phyloP scores from a whole-genome alignment of 352 stramenopile species.

The Phytopythium chamaehyphon region DNA sequence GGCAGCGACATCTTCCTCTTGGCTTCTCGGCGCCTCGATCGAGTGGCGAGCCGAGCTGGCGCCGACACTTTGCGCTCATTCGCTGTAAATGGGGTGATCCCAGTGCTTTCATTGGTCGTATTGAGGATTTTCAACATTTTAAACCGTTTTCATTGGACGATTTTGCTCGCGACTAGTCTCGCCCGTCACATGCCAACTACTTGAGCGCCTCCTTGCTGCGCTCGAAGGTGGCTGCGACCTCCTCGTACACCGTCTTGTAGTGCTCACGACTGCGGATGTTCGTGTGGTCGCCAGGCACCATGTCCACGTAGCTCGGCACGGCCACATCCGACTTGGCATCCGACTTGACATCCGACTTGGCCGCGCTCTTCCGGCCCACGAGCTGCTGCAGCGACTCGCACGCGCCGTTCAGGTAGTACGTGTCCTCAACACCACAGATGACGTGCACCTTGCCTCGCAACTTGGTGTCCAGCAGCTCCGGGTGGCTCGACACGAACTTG shows the following conservation, averaged over 20 bases:
- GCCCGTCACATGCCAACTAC: background rate
- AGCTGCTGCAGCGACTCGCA: conserved; percentile 56
- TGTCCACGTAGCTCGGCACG: conserved; percentile 60
- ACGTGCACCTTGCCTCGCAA: conserved; percentile 67
- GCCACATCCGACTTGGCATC: conserved; percentile 2
- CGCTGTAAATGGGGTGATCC: background rate
- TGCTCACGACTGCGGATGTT: conserved; percentile 62
- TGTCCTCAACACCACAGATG: conserved; percentile 68
- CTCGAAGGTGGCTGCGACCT: conserved; percentile 43
- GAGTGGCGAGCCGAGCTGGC: too few relatives aligned
- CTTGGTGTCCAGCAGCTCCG: conserved; percentile 31
- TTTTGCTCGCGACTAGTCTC: too few relatives aligned
- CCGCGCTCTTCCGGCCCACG: conserved; percentile 28
- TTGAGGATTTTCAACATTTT: too few relatives aligned
- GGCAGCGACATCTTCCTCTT: conserved; percentile 44
- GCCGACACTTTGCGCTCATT: background rate
- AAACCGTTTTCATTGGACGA: background rate
- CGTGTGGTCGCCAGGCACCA: conserved; percentile 70
- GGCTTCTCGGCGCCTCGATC: too few relatives aligned
- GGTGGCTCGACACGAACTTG: conserved; percentile 36
- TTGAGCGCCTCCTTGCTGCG: background rate
- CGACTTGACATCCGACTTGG: conserved; percentile 2
- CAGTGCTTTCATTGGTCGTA: background rate
- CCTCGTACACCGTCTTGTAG: conserved; percentile 55
- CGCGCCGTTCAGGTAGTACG: conserved; percentile 69